Base-by-base conservation (phyloP, 1,284 basidiomycete genomes). In the Ganoderma lucidum region DNA sequence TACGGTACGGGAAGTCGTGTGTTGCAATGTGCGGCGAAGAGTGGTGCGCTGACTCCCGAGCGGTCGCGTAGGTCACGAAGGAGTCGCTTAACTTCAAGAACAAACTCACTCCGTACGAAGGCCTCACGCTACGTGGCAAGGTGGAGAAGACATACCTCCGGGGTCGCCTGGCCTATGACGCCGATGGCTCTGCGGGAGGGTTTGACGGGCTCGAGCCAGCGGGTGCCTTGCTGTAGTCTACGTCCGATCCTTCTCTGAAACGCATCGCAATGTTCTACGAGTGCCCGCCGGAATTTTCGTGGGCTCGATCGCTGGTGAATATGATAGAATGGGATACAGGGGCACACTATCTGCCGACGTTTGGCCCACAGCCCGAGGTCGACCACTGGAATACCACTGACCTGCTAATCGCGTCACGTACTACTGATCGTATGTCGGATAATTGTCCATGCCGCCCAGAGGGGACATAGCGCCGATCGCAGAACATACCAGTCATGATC, bases 51-150 rank as follows among this genome's bases (percentile, higher is more conserved):
- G 23, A 60, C 6, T 39, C 63, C 14, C 53, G 28, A 48, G 62
- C 23, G 17, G 17, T 44, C 35, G 62, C 10, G 30, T 72, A 95
- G 93, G 91, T 96, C 32, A 90, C 90, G 39, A 89, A 90, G 77
- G 89, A 92, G 39, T 79, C 81, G 23, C 83, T 98, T 19, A 86
- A 90, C 70, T 98, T 97, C 86, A 97, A 95, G 84, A 97, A 98
- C 83, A 97, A 96, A 80, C 78, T 97, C 17, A 94, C 94, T 19
- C 94, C 96, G 4, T 98, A 97, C 78, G 87, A 93, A 73, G 95
- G 95, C 6, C 82, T 88, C 76, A 84, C 77, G 30, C 83, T 97
- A 59, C 81, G 75, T n/a, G 96, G 96, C 0, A 82, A 83, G 41
- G 93, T 96, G 32, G 83, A 89, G 71, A 83, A 90, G 79, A 96